A percentile compares a stretch with the other conserved stretches of the same genome.
These are phyloP conservation scores for Wallacemonas sp. DNA, from an alignment of 208 protist genomes.

Conservation along the genomic window DNA sequence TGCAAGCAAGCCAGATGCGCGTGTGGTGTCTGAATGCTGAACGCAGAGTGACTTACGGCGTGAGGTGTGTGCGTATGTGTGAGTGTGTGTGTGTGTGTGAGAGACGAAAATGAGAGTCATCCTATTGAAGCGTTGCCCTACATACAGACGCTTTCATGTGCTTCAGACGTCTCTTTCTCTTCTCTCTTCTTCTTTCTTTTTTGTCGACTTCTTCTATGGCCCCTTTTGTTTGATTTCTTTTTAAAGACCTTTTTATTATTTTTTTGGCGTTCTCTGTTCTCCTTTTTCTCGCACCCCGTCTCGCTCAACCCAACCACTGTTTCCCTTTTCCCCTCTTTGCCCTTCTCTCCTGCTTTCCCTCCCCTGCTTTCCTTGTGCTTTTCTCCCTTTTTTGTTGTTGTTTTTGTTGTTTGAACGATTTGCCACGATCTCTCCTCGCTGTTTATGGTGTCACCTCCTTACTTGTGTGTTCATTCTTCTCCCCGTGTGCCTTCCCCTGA, in stretches of 20 bases:
- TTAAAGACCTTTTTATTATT: not conserved
- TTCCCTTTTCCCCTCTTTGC: not conserved
- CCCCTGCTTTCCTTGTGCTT: not conserved
- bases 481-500: too few relatives aligned
- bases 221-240: not conserved
- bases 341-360: not conserved
- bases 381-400: constrained; percentile 13
- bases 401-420: constrained; percentile 15
- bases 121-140: constrained; percentile 12
- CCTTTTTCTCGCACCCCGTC: not conserved
- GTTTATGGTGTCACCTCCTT: not conserved
- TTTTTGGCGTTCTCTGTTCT: constrained; percentile 13
- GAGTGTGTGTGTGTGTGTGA: constrained; percentile 24
- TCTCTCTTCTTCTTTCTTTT: not conserved
- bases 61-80: constrained; percentile 20
- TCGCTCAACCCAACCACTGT: not conserved
- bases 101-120: not conserved
- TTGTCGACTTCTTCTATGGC: not conserved
- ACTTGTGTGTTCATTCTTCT: not conserved
- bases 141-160: constrained; percentile 20
- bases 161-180: not conserved
- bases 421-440: constrained; percentile 13
- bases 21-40: too few relatives aligned
- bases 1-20: too few relatives aligned
- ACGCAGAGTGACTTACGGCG: too few relatives aligned